These are phyloP conservation scores for Rubroshorea leprosula DNA, from an alignment of 345 rosid species.

Conservation along the genomic window DNA sequence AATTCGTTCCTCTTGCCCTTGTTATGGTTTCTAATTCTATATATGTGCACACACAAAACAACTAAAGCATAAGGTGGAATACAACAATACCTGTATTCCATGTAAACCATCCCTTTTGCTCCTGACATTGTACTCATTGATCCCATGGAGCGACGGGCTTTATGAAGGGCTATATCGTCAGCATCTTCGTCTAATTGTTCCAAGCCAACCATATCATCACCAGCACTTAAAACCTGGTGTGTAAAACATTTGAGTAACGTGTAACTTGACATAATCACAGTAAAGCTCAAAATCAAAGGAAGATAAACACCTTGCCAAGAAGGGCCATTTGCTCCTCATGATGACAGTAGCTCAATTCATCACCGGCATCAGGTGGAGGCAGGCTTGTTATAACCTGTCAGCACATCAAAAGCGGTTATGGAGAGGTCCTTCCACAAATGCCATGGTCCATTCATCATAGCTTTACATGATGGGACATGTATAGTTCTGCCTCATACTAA, in stretches of 20 bases:
- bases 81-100: conserved; percentile 68
- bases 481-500: no score
- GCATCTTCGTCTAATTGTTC: conserved; percentile 91
- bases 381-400: conserved; percentile 77
- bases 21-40: background rate
- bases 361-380: conserved; percentile 80
- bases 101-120: conserved; percentile 77
- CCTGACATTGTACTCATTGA: conserved; percentile 91
- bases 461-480: no score
- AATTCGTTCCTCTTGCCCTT: no score
- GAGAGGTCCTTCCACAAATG: no score
- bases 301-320: conserved; percentile 48
- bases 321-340: conserved; percentile 75
- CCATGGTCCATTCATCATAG: no score
- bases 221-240: conserved; percentile 67
- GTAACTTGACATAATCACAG: background rate
- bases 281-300: background rate
- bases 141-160: conserved; percentile 54
- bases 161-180: conserved; percentile 75
- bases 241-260: conserved; percentile 14
- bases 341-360: conserved; percentile 61
- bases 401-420: conserved; percentile 1
- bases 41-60: background rate
- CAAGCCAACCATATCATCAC: conserved; percentile 76
- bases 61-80: background rate